These are phyloP conservation scores for Wickerhamia fluorescens DNA, from an alignment of 805 yeast species.

Conservation along the genomic window DNA sequence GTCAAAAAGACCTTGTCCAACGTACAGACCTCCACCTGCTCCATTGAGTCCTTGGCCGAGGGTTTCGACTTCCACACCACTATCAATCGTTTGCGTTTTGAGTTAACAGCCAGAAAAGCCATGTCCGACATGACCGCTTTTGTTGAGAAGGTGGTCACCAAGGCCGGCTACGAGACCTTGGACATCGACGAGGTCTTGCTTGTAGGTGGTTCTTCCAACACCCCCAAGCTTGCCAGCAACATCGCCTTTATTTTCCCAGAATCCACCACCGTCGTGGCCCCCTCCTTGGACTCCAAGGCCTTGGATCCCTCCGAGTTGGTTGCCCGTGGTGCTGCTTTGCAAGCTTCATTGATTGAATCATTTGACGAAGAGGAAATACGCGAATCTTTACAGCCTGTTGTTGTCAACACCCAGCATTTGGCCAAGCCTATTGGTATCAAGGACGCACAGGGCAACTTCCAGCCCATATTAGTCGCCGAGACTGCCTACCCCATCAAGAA, in stretches of 20 bases:
- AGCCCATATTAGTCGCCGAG: constrained; percentile 69
- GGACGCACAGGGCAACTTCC: constrained; percentile 63
- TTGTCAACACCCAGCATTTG: constrained; percentile 83
- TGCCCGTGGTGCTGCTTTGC: constrained; percentile 94
- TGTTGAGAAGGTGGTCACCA: constrained; percentile 63
- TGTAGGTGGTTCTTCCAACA: constrained; percentile 89
- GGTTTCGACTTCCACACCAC: constrained; percentile 92
- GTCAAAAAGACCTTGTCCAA: constrained; percentile 90
- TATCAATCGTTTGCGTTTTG: constrained; percentile 90
- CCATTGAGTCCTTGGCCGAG: constrained; percentile 90
- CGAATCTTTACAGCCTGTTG: constrained; percentile 77
- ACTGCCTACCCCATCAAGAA: constrained; percentile 89
- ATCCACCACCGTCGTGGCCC: constrained; percentile 65
- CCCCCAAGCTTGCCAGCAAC: constrained; percentile 82
- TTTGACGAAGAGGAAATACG: constrained; percentile 78
- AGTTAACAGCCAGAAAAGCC: constrained; percentile 74
- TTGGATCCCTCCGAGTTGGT: constrained; percentile 82
- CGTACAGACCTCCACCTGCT: constrained; percentile 80
- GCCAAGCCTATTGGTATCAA: constrained; percentile 79
- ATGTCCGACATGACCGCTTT: constrained; percentile 71
- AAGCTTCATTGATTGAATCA: constrained; percentile 78
- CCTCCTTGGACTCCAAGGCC: constrained; percentile 66
- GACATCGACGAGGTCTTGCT: constrained; percentile 88
- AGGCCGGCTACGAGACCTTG: constrained; percentile 78
- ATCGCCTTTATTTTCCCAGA: constrained; percentile 76